These are phyloP conservation scores for Hypocrella siamensis DNA, from an alignment of 2,329 filamentous ascomycete species.

Conservation along the genomic window DNA sequence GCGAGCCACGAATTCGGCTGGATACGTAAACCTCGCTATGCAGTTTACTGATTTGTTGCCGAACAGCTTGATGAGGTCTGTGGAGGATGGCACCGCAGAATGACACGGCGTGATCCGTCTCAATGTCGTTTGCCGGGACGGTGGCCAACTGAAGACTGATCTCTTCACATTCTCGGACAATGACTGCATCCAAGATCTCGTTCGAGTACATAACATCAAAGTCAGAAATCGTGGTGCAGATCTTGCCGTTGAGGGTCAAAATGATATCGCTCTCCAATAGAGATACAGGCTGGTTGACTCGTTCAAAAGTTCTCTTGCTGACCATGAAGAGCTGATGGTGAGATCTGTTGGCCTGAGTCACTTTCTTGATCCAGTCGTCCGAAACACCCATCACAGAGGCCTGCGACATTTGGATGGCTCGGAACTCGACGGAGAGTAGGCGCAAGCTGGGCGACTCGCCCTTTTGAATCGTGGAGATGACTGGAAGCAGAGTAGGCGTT, in stretches of 20 bases:
- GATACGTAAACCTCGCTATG: constrained; percentile 96
- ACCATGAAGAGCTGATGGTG: constrained; percentile 98
- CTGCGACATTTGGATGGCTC: constrained; percentile 92
- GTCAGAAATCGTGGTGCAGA: constrained; percentile 86
- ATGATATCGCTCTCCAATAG: constrained; percentile 86
- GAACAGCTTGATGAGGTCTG: constrained; percentile 84
- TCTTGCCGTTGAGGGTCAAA: constrained; percentile 74
- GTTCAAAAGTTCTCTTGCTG: constrained; percentile 66
- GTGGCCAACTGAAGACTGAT: constrained; percentile 65
- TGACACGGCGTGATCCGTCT: constrained; percentile 80
- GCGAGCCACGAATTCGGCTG: constrained; percentile 67
- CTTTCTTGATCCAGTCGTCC: constrained; percentile 88
- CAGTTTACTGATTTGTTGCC: constrained; percentile 92
- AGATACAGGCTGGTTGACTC: constrained; percentile 30
- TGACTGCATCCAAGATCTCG: constrained; percentile 64
- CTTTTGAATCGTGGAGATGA: constrained; percentile 73
- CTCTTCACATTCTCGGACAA: constrained; percentile 75
- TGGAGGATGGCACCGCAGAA: constrained; percentile 95
- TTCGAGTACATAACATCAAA: constrained; percentile 94
- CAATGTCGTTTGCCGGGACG: constrained; percentile 74
- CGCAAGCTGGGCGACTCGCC: constrained; percentile 68
- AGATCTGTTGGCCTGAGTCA: constrained; percentile 74
- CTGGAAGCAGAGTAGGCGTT: constrained; percentile 73
- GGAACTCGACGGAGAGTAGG: constrained; percentile 87
- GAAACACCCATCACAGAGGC: constrained; percentile 93